Conservation (phyloP, 371 early-diverging fungal genomes). For the Circinella minor region DNA sequence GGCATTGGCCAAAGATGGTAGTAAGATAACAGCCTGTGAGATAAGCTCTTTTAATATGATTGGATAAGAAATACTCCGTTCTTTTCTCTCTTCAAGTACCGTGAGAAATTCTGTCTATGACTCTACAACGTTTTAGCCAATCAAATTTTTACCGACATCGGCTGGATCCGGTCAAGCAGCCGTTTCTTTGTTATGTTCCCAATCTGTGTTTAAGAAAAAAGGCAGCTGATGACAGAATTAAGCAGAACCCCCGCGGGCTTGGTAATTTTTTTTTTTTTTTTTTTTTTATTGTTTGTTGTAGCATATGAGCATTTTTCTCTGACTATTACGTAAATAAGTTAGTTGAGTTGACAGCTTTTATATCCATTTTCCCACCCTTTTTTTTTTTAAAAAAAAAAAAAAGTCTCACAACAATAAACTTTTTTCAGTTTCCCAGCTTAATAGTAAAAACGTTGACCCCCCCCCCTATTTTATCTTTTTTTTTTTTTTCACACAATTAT, state of each 20-base stretch:
- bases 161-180: slow-evolving; percentile 1
- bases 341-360: not conserved
- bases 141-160: slow-evolving; percentile 4
- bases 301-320: not conserved
- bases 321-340: not conserved
- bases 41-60: slow-evolving; percentile 32
- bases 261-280: not conserved
- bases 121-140: not conserved
- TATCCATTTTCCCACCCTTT: not conserved
- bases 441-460: too few relatives aligned
- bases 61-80: slow-evolving; percentile 19
- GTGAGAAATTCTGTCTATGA: slow-evolving; percentile 5
- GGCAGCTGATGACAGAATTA: not conserved
- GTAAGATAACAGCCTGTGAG: slow-evolving; percentile 28
- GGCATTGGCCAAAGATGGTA: slow-evolving; percentile 30
- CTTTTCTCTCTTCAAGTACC: not conserved
- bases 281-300: not conserved
- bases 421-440: too few relatives aligned
- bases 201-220: not conserved
- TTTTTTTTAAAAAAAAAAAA: too few relatives aligned
- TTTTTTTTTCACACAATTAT: too few relatives aligned
- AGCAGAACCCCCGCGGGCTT: not conserved
- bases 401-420: too few relatives aligned
- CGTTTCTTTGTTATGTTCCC: not conserved
- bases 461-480: too few relatives aligned